phyloP scores from a whole-genome alignment of 2,329 filamentous ascomycete species.

The Arachnomyces sp. region DNA sequence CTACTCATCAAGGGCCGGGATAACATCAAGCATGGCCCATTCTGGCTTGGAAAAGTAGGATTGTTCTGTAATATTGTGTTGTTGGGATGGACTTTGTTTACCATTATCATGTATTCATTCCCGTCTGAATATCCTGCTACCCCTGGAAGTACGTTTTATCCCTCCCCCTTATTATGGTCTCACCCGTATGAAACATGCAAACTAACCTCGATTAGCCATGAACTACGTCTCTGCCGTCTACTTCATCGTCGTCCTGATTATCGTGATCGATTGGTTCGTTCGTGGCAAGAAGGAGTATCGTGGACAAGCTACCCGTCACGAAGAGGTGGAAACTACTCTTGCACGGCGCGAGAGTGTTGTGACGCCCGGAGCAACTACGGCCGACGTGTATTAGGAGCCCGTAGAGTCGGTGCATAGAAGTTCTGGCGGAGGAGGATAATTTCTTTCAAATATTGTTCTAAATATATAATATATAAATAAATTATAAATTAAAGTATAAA shows the following conservation, averaged over 20 bases:
- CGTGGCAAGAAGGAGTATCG: conserved; percentile 24
- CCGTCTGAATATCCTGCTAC: conserved; percentile 27
- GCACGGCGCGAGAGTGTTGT: neutral
- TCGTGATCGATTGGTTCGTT: conserved; percentile 28
- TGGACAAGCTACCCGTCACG: conserved; percentile 18
- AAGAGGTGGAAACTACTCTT: conserved; percentile 12
- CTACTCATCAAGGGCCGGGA: conserved; percentile 39
- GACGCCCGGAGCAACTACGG: too few relatives aligned
- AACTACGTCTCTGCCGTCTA: conserved; percentile 37
- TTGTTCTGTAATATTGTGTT: conserved; percentile 36
- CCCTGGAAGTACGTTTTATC: conserved; percentile 24
- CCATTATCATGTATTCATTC: conserved; percentile 40
- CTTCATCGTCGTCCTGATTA: conserved; percentile 26
- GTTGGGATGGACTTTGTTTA: conserved; percentile 41
- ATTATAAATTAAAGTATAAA: too few relatives aligned
- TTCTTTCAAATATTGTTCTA: too few relatives aligned
- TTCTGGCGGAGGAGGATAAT: too few relatives aligned
- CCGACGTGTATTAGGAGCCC: too few relatives aligned
- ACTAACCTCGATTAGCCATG: conserved; percentile 24
- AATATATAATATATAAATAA: too few relatives aligned
- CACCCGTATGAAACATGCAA: neutral
- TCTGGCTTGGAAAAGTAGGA: conserved; percentile 40
- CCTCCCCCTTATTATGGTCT: neutral
- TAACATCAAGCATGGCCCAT: conserved; percentile 39
- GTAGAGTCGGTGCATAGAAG: too few relatives aligned